Evolutionary conservation across 176 grass and related monocot species (phyloP).

Genomic region (Ensete glaucum): DNA sequence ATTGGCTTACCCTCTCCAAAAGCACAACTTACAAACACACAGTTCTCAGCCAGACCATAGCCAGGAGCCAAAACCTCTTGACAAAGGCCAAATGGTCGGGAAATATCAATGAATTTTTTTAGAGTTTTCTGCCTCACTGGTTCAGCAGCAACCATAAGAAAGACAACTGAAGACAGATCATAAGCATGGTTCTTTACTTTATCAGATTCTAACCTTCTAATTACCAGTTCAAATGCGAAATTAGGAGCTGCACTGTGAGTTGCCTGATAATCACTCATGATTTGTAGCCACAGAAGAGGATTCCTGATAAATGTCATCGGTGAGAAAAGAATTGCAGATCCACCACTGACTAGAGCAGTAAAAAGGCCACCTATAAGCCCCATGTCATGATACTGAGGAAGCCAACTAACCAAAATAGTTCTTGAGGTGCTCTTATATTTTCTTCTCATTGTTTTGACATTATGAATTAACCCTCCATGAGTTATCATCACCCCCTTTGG

Average conservation of each 20-base stretch:
- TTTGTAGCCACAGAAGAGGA: slow-evolving; percentile 62
- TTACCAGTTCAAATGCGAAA: slow-evolving; percentile 62
- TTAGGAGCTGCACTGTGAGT: slow-evolving; percentile 71
- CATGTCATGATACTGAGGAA: slow-evolving; percentile 87
- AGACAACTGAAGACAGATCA: slow-evolving; percentile 57
- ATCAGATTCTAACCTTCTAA: slow-evolving; percentile 45
- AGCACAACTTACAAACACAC: slow-evolving; percentile 61
- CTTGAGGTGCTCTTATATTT: slow-evolving; percentile 51
- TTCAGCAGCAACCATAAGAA: slow-evolving; percentile 72
- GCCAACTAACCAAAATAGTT: slow-evolving; percentile 66
- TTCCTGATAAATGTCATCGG: slow-evolving; percentile 71
- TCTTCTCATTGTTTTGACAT: slow-evolving; percentile 64
- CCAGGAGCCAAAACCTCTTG: slow-evolving; percentile 63
- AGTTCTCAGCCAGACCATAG: slow-evolving; percentile 66
- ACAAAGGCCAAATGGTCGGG: slow-evolving; percentile 47
- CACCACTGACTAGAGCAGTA: slow-evolving; percentile 69
- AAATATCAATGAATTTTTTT: slow-evolving; percentile 54
- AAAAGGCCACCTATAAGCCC: slow-evolving; percentile 66
- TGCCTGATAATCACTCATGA: slow-evolving; percentile 45
- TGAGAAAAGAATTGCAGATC: slow-evolving; percentile 58
- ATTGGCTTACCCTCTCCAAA: slow-evolving; percentile 61
- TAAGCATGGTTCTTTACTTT: slow-evolving; percentile 29
- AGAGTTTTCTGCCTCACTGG: slow-evolving; percentile 69
- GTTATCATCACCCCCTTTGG: slow-evolving; percentile 82
- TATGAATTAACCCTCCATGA: slow-evolving; percentile 62